Percentiles rank a stretch among this genome's conserved stretches.
Conservation (phyloP, 345 rosid genomes). For the Murraya paniculata region DNA sequence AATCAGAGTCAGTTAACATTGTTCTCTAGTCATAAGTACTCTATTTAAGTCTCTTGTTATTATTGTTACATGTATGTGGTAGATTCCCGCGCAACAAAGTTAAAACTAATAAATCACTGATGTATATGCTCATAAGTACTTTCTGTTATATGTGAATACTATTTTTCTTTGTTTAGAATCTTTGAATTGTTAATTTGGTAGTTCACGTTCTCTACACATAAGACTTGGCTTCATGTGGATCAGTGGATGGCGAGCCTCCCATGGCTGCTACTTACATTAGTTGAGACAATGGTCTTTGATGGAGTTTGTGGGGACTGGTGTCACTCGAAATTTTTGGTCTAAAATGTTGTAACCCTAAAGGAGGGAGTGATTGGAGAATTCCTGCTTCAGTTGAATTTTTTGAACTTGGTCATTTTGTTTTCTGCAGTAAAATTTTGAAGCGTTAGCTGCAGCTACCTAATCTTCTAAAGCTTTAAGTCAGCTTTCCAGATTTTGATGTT, state of each 20-base stretch:
- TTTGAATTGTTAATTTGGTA: neutral
- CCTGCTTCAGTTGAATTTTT: neutral
- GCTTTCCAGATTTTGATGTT: neutral
- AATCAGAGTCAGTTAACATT: neutral
- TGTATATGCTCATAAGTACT: conserved; percentile 23
- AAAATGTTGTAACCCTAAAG: neutral
- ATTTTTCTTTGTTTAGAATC: neutral
- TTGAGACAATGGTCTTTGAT: neutral
- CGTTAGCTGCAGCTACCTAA: neutral
- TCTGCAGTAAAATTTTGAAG: neutral
- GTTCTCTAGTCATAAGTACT: neutral
- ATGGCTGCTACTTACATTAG: neutral
- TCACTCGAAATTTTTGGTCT: neutral
- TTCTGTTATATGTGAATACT: neutral
- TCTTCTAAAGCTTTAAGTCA: neutral
- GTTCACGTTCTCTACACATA: neutral
- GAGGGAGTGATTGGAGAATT: neutral
- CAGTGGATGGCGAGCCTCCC: neutral
- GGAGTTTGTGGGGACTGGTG: neutral
- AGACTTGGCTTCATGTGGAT: neutral
- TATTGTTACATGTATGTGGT: neutral
- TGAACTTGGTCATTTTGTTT: neutral
- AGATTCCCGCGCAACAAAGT: neutral
- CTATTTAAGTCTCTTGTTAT: neutral
- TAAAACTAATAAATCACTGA: neutral